phyloP scores from a whole-genome alignment of 2,329 filamentous ascomycete genomes.

The Exophiala calicioides region DNA sequence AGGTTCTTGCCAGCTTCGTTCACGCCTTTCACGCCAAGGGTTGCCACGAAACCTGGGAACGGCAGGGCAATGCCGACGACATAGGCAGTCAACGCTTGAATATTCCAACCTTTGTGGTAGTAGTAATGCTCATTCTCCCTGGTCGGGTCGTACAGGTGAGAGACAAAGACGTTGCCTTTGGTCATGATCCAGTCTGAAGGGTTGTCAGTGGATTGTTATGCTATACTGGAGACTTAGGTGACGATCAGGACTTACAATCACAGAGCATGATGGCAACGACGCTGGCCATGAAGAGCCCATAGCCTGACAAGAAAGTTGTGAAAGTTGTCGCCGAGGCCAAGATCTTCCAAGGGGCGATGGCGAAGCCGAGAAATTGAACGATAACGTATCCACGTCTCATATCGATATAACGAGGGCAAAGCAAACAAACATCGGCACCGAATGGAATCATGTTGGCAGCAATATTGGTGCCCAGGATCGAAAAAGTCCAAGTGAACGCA shows the following conservation, averaged over 20 bases:
- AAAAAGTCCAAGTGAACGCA: constrained; percentile 45
- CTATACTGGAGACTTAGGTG: too few species aligned
- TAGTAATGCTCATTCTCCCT: constrained; percentile 35
- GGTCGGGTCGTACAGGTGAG: constrained; percentile 37
- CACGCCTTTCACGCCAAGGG: constrained; percentile 37
- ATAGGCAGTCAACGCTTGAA: constrained; percentile 24
- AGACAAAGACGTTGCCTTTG: constrained; percentile 40
- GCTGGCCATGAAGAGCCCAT: constrained; percentile 37
- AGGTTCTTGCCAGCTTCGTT: background rate
- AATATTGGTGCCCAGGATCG: constrained; percentile 47
- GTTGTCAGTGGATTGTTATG: too few species aligned
- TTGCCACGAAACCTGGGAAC: constrained; percentile 45
- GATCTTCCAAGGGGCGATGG: constrained; percentile 44
- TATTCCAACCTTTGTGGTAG: constrained; percentile 40
- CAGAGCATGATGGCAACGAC: constrained; percentile 46
- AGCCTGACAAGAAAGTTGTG: constrained; percentile 44
- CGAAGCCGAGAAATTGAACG: constrained; percentile 38
- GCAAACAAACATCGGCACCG: constrained; percentile 42
- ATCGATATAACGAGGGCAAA: constrained; percentile 44
- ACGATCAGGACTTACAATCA: too few species aligned
- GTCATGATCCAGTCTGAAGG: constrained; percentile 44
- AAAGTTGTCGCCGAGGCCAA: constrained; percentile 37
- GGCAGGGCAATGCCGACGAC: constrained; percentile 33
- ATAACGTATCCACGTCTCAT: constrained; percentile 45
- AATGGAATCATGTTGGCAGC: constrained; percentile 48